Percentiles rank a stretch among this genome's conserved stretches.
Evolutionary conservation across 2,329 filamentous ascomycete species (phyloP).

Genomic region (Trichoderma semiorbis): DNA sequence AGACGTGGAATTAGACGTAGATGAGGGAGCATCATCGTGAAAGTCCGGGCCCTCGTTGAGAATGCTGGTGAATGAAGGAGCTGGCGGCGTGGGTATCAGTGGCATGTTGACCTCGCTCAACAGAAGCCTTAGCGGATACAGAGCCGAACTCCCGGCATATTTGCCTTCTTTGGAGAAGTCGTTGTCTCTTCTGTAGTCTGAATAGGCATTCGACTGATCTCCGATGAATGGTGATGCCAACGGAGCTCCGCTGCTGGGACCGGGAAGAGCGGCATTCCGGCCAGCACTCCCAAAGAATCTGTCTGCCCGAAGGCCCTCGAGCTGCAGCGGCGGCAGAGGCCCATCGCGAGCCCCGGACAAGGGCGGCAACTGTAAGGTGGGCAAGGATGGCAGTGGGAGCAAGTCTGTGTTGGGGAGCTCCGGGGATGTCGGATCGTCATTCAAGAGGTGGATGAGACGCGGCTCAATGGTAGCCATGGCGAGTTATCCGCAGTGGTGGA

Average conservation of each 20-base stretch:
- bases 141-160: constrained; percentile 24
- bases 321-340: constrained; percentile 52
- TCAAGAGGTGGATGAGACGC: constrained; percentile 62
- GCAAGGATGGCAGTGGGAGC: constrained; percentile 43
- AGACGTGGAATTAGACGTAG: neutral
- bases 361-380: constrained; percentile 44
- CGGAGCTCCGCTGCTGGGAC: constrained; percentile 17
- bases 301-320: constrained; percentile 44
- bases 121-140: constrained; percentile 40
- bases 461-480: constrained; percentile 66
- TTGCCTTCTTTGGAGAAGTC: constrained; percentile 25
- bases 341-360: constrained; percentile 35
- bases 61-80: constrained; percentile 45
- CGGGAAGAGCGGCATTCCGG: constrained; percentile 4
- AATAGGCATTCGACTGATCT: constrained; percentile 21
- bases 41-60: constrained; percentile 43
- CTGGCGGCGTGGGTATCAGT: constrained; percentile 30
- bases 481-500: constrained; percentile 27
- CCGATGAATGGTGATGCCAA: constrained; percentile 18
- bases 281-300: constrained; percentile 22
- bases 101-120: constrained; percentile 33
- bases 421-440: constrained; percentile 48
- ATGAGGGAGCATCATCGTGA: constrained; percentile 40
- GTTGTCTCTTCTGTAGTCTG: constrained; percentile 25
- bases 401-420: constrained; percentile 41